Evolutionary conservation across 2,329 filamentous ascomycete species (phyloP), one percentile per base, ranked within the genome.

Genomic region (Penicillium sp.): DNA sequence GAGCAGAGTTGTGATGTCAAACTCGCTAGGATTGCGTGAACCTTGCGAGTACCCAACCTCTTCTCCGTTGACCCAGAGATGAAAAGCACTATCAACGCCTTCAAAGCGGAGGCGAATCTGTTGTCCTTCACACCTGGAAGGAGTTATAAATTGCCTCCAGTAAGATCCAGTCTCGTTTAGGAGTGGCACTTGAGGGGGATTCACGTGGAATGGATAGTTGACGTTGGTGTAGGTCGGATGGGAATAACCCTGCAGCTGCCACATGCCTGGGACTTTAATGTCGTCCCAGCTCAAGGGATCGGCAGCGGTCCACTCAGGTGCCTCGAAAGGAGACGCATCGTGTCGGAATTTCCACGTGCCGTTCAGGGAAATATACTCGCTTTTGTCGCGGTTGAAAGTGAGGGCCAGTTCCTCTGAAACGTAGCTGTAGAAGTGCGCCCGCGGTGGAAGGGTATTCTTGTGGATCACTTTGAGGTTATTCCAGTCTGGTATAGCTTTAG

Each of bases 61-160:
- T 17, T 76, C 68, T 0, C 86, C 85, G 61, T 90, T 90, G 7
- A 90, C 74, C 81, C 83, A 90, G 12, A 90, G 73, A 69, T 90
- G 86, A 65, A 87, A 90, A 0, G 87, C 85, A 65, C 85, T 87
- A 65, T 90, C 88, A 0, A 90, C 87, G 1, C 88, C 88, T 54
- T 90, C 88, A 59, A 90, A 90, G 12, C 88, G 78, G 23, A 90
- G 74, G 17, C 86, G 79, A 19, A 89, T 73, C 62, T 89, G 86
- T 43, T 73, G 68, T 10, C 74, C 75, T n/a, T 76, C 73, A 76
- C 81, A 83, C 8, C 74, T 70, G 2, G 72, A 55, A 0, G 85
- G 85, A 3, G 88, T 76, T 1, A 73, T 65, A 63, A 89, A 88
- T 4, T 70, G 74, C 10, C 81, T 81, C 15, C 81, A 75, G 66